Percentiles rank a stretch among this genome's conserved stretches.
Conservation (phyloP, 441 rosid species). For the Flueggea neowawraea region DNA sequence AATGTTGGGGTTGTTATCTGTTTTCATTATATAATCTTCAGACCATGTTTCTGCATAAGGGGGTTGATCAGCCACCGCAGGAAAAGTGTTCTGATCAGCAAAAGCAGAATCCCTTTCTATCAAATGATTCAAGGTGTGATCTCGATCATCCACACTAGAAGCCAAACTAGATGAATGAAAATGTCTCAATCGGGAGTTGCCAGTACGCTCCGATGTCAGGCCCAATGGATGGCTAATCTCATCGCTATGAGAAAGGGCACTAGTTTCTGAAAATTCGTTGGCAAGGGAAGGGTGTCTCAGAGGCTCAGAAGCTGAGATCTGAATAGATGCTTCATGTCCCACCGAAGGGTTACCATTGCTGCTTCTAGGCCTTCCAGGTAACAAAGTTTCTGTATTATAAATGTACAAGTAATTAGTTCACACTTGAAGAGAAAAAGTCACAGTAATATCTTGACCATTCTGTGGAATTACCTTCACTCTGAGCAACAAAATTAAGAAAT, state of each 20-base stretch:
- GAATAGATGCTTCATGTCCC: background rate
- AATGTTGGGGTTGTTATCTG: background rate
- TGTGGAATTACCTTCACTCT: conserved; percentile 56
- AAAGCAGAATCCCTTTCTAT: conserved; percentile 2
- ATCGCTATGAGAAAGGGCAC: conserved; percentile 38
- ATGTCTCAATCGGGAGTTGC: conserved; percentile 15
- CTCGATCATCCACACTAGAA: conserved; percentile 8
- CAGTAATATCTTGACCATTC: conserved; percentile 1
- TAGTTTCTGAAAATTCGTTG: conserved; percentile 29
- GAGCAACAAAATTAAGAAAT: conserved; percentile 41
- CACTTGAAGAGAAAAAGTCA: background rate
- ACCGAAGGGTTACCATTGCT: background rate
- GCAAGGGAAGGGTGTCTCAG: conserved; percentile 21
- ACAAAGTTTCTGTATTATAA: conserved; percentile 45
- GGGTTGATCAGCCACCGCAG: conserved; percentile 1
- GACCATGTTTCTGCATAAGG: conserved; percentile 4
- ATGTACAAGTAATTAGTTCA: conserved; percentile 4
- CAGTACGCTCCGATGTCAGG: conserved; percentile 68
- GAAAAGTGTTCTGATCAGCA: background rate
- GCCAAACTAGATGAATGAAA: conserved; percentile 8
- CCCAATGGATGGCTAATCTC: conserved; percentile 68
- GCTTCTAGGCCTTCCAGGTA: conserved; percentile 57
- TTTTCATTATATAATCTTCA: conserved; percentile 3
- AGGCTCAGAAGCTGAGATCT: conserved; percentile 25
- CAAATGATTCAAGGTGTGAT: conserved; percentile 7